These are phyloP conservation scores for Fusarium avenaceum DNA, from an alignment of 2,329 filamentous ascomycete species.

Conservation along the genomic window DNA sequence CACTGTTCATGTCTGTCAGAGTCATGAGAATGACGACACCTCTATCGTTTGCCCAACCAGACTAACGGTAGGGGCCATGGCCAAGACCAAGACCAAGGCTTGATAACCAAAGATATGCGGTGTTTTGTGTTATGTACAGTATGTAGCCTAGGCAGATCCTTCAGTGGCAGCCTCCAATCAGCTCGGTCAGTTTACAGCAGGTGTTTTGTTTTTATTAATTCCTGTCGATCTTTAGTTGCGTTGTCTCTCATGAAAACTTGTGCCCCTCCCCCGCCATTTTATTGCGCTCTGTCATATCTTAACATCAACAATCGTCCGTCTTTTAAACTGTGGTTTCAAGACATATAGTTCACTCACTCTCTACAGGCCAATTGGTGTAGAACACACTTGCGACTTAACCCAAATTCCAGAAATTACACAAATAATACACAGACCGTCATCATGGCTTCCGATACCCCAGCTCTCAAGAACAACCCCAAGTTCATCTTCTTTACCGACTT, in stretches of 20 bases:
- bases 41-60: conserved; percentile 3
- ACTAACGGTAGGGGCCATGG: conserved; percentile 26
- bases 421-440: conserved; percentile 28
- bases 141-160: conserved; percentile 32
- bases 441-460: conserved; percentile 67
- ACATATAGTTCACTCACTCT: conserved; percentile 7
- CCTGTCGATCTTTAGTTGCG: conserved; percentile 33
- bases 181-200: conserved; percentile 29
- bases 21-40: conserved; percentile 42
- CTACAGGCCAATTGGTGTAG: neutral
- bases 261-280: conserved; percentile 49
- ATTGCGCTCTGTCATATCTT: conserved; percentile 35
- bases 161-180: conserved; percentile 41
- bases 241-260: conserved; percentile 42
- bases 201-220: conserved; percentile 33
- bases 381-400: neutral
- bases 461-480: conserved; percentile 78
- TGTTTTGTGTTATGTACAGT: conserved; percentile 36
- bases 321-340: conserved; percentile 1
- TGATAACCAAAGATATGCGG: conserved; percentile 36
- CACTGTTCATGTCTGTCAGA: conserved; percentile 24
- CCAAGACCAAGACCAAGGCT: conserved; percentile 5
- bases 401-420: neutral
- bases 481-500: conserved; percentile 99
- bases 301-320: conserved; percentile 17